Conservation (phyloP, 2,329 filamentous ascomycete genomes). For the Lanzia echinophila region DNA sequence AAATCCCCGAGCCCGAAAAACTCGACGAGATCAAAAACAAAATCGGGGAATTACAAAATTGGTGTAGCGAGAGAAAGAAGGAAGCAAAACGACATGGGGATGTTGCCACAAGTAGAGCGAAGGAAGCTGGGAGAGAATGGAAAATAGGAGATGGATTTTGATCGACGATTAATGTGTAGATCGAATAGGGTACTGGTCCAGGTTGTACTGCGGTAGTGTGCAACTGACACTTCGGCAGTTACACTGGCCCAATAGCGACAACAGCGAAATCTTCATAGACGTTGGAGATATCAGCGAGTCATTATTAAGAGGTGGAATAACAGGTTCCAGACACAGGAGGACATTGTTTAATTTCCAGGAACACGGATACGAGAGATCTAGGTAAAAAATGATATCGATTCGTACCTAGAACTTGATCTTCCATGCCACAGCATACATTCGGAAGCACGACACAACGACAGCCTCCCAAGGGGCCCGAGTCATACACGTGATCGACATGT, state of each 20-base stretch:
- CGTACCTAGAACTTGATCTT: too few species aligned
- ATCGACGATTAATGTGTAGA: background rate
- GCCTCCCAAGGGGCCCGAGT: too few species aligned
- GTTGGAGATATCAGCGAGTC: too few species aligned
- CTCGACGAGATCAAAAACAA: slow-evolving; percentile 12
- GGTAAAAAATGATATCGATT: too few species aligned
- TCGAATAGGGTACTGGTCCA: background rate
- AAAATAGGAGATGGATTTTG: slow-evolving; percentile 17
- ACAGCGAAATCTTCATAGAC: too few species aligned
- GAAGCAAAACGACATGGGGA: slow-evolving; percentile 20
- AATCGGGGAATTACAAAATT: slow-evolving; percentile 13
- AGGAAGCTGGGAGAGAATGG: slow-evolving; percentile 20
- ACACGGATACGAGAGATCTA: too few species aligned
- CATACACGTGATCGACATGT: background rate
- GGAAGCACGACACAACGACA: background rate
- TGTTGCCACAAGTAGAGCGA: slow-evolving; percentile 17
- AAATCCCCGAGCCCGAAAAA: slow-evolving; percentile 11
- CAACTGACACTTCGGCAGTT: background rate
- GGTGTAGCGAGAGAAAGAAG: slow-evolving; percentile 13
- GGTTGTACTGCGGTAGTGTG: background rate
- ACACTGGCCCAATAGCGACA: too few species aligned
- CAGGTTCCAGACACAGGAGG: too few species aligned
- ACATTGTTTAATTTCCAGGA: too few species aligned
- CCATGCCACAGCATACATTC: too few species aligned
- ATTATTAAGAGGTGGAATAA: too few species aligned